phyloP scores from a whole-genome alignment of 768 basidiomycete genomes.

The Suillus cothurnatus region DNA sequence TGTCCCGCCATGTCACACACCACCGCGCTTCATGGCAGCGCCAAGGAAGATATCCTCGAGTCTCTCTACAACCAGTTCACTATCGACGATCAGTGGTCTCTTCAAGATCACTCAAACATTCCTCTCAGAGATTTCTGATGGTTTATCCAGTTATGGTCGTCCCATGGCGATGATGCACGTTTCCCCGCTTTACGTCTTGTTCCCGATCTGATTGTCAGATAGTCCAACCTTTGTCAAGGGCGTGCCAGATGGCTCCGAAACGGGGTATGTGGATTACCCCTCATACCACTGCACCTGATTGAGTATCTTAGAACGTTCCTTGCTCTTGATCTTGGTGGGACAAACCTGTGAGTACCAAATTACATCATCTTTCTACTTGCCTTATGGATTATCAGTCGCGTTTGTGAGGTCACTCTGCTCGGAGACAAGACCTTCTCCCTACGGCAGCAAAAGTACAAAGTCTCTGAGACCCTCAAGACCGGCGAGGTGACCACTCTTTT shows the following conservation, averaged over 20 bases:
- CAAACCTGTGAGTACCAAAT: constrained; percentile 78
- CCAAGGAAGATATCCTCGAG: constrained; percentile 55
- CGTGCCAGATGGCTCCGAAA: constrained; percentile 92
- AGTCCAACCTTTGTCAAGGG: constrained; percentile 96
- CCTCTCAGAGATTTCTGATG: constrained; percentile 75
- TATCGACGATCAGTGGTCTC: constrained; percentile 60
- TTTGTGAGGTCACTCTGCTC: constrained; percentile 90
- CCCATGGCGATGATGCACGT: constrained; percentile 92
- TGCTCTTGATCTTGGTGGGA: constrained; percentile 95
- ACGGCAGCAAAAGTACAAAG: constrained; percentile 95
- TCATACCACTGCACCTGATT: constrained; percentile 11
- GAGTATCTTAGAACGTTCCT: constrained; percentile 75
- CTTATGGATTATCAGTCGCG: constrained; percentile 60
- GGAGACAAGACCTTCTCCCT: constrained; percentile 89
- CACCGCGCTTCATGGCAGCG: constrained; percentile 43
- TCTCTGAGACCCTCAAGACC: constrained; percentile 90
- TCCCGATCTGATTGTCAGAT: constrained; percentile 1
- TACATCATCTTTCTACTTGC: not conserved
- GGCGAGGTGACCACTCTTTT: constrained; percentile 89
- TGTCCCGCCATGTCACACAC: constrained; percentile 36
- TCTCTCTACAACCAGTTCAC: constrained; percentile 75
- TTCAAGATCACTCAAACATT: constrained; percentile 76
- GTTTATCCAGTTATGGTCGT: constrained; percentile 71
- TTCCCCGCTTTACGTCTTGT: not conserved
- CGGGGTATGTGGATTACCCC: constrained; percentile 59